These are phyloP conservation scores for Crithidia expoeki DNA, from an alignment of 208 protist species.

Conservation along the genomic window DNA sequence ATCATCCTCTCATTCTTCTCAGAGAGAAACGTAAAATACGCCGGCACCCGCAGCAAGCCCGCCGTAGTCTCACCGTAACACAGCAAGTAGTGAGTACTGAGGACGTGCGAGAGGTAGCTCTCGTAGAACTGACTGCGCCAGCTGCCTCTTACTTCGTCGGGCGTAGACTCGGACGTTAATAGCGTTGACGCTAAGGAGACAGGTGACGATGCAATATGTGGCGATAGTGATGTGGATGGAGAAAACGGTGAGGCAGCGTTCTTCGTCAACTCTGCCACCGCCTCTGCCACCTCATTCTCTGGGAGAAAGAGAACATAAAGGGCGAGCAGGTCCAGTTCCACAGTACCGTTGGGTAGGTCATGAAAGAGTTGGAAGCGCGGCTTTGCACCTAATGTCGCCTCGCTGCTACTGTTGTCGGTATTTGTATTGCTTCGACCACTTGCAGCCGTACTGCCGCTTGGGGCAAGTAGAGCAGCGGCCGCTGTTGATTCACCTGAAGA, in stretches of 20 bases:
- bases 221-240: background rate
- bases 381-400: background rate
- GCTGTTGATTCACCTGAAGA: background rate
- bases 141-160: background rate
- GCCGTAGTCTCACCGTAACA: constrained; percentile 29
- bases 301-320: constrained; percentile 19
- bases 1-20: background rate
- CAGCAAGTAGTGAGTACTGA: constrained; percentile 24
- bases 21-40: constrained; percentile 11
- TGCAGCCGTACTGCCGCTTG: background rate
- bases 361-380: constrained; percentile 11
- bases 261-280: background rate
- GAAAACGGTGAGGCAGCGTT: background rate
- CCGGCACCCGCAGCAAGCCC: constrained; percentile 16
- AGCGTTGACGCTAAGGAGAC: background rate
- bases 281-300: constrained; percentile 2
- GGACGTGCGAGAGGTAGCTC: constrained; percentile 24
- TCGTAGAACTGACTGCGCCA: background rate
- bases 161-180: background rate
- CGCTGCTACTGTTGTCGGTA: background rate
- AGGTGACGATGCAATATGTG: background rate
- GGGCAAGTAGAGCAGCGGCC: background rate
- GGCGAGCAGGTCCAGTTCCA: constrained; percentile 30
- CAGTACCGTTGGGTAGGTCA: constrained; percentile 1
- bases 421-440: background rate